Evolutionary conservation across 345 rosid genomes (phyloP).

Genomic region (Syzygium aromaticum): DNA sequence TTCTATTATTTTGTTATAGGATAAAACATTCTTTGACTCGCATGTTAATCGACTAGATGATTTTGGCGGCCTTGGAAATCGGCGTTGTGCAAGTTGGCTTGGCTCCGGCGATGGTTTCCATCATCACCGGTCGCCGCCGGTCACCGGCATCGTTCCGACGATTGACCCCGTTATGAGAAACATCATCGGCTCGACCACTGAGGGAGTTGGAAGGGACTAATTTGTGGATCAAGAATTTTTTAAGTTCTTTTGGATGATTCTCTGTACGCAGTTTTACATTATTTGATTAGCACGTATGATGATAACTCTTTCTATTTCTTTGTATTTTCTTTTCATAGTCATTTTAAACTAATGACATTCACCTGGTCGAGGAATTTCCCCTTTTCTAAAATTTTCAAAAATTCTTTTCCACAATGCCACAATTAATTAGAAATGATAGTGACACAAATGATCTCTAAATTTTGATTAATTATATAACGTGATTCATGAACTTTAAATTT

Average conservation of each 20-base stretch:
- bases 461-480: no score
- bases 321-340: not conserved
- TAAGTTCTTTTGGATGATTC: no score
- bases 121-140: not conserved
- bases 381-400: not conserved
- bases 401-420: not conserved
- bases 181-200: not conserved
- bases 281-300: not conserved
- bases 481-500: no score
- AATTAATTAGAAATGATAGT: not conserved
- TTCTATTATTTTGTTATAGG: not conserved
- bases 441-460: no score
- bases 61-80: not conserved
- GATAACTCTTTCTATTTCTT: not conserved
- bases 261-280: no score
- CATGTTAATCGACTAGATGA: not conserved
- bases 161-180: not conserved
- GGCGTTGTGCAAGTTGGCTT: not conserved
- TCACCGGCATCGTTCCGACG: not conserved
- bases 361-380: not conserved
- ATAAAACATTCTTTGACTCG: not conserved
- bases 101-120: not conserved
- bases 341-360: no score
- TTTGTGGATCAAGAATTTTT: not conserved
- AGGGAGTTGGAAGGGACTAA: not conserved